Percentiles rank a stretch among this genome's conserved stretches.
Conservation (phyloP, 306 rosid species). For the Trichosanthes truncata region DNA sequence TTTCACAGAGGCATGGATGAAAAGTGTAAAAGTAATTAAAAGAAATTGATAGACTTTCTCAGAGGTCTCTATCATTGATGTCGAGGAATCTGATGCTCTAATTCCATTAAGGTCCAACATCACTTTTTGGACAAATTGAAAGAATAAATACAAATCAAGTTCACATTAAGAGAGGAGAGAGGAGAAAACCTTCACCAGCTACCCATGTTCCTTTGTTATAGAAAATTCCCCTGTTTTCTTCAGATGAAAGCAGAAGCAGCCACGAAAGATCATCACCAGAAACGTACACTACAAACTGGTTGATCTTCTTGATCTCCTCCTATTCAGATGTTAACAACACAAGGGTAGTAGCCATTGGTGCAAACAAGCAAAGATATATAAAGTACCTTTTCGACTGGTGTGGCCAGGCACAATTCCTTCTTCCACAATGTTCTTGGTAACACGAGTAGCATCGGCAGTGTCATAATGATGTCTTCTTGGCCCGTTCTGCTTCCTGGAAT, state of each 20-base stretch:
- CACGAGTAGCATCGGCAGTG: background rate
- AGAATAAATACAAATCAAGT: constrained; percentile 12
- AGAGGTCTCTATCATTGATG: constrained; percentile 5
- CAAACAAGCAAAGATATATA: background rate
- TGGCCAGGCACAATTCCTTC: background rate
- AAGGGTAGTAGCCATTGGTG: background rate
- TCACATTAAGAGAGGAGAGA: constrained; percentile 6
- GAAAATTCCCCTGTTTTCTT: background rate
- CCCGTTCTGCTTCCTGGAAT: background rate
- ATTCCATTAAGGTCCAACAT: constrained; percentile 2
- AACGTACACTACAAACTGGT: background rate
- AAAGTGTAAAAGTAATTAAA: constrained; percentile 2
- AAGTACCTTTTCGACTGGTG: background rate
- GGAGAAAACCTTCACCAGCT: background rate
- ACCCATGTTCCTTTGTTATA: background rate
- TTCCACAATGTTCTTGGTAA: background rate
- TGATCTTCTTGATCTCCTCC: background rate
- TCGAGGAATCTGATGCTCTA: constrained; percentile 10
- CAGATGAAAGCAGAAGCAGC: background rate
- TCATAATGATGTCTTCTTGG: background rate
- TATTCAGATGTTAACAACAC: background rate
- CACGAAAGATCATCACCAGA: background rate
- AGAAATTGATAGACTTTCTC: background rate
- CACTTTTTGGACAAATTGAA: background rate
- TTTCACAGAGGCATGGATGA: background rate